phyloP scores from a whole-genome alignment of 1,284 basidiomycete species.

The Tilletia caries region DNA sequence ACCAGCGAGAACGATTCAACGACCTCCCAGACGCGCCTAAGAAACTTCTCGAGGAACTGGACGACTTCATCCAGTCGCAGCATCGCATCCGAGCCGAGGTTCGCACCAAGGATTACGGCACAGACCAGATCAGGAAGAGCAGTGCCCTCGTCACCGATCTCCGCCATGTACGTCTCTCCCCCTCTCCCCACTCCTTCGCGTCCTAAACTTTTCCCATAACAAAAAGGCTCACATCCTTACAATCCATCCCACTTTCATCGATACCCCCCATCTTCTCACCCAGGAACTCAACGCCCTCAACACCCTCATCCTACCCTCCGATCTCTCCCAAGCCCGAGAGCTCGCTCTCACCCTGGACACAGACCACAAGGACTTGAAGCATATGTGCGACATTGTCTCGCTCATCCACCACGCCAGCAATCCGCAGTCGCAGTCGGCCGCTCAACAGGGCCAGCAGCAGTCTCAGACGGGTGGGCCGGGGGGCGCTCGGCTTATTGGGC shows the following conservation, averaged over 20 bases:
- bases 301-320: slow-evolving; percentile 5
- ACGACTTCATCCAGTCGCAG: slow-evolving; percentile 25
- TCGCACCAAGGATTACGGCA: slow-evolving; percentile 11
- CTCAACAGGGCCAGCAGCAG: not conserved
- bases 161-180: not conserved
- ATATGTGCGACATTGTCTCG: slow-evolving; percentile 3
- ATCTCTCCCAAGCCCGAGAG: not conserved
- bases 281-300: slow-evolving; percentile 6
- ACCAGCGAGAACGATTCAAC: slow-evolving; percentile 50
- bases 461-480: not conserved
- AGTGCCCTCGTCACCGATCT: not conserved
- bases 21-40: slow-evolving; percentile 46
- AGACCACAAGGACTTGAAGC: slow-evolving; percentile 19
- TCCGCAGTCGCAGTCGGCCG: not conserved
- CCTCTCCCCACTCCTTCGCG: too few species aligned
- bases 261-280: not conserved
- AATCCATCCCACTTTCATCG: too few species aligned
- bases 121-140: slow-evolving; percentile 10
- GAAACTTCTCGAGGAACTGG: slow-evolving; percentile 46
- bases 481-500: not conserved
- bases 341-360: slow-evolving; percentile 29
- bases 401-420: not conserved
- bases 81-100: slow-evolving; percentile 20
- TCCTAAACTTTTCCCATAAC: too few species aligned
- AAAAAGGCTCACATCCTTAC: too few species aligned